phyloP scores from a whole-genome alignment of 495 filamentous ascomycete genomes.

The Rusavskia elegans region DNA sequence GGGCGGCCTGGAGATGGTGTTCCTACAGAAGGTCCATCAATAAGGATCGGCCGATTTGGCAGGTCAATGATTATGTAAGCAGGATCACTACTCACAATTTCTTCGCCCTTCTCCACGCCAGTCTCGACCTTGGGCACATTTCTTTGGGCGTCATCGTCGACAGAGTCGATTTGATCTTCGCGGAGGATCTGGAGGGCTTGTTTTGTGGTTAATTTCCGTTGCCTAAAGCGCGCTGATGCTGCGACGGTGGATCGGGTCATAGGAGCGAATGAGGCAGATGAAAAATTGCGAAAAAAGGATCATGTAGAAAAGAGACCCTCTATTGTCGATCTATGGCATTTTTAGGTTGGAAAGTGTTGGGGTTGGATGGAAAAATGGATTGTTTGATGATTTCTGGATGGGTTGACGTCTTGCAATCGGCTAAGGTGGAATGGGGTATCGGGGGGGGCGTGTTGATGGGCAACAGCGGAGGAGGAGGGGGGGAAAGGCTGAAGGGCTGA shows the following conservation, averaged over 20 bases:
- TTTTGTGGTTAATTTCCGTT: constrained; percentile 51
- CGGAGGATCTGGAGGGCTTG: constrained; percentile 70
- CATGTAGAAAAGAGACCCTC: not conserved
- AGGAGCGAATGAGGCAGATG: constrained; percentile 9
- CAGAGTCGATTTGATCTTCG: constrained; percentile 72
- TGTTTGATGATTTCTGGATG: constrained; percentile 47
- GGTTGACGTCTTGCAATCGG: constrained; percentile 40
- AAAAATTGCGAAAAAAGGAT: constrained; percentile 4
- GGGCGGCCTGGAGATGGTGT: constrained; percentile 92
- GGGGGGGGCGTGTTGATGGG: not conserved
- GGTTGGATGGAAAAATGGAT: constrained; percentile 34
- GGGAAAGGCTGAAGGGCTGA: too few species aligned
- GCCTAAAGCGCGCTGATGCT: constrained; percentile 7
- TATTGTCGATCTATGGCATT: not conserved
- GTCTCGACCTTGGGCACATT: constrained; percentile 75
- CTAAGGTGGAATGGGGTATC: constrained; percentile 1
- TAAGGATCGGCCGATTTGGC: not conserved
- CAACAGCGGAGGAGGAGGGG: too few species aligned
- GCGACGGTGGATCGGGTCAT: constrained; percentile 7
- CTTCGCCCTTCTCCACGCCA: constrained; percentile 90
- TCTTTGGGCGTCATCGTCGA: constrained; percentile 51
- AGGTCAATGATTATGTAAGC: constrained; percentile 19
- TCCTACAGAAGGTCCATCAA: constrained; percentile 43
- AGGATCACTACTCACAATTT: constrained; percentile 63
- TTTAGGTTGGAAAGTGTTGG: constrained; percentile 8